phyloP scores from a whole-genome alignment of 495 filamentous ascomycete species.

The Xylaria sp. region DNA sequence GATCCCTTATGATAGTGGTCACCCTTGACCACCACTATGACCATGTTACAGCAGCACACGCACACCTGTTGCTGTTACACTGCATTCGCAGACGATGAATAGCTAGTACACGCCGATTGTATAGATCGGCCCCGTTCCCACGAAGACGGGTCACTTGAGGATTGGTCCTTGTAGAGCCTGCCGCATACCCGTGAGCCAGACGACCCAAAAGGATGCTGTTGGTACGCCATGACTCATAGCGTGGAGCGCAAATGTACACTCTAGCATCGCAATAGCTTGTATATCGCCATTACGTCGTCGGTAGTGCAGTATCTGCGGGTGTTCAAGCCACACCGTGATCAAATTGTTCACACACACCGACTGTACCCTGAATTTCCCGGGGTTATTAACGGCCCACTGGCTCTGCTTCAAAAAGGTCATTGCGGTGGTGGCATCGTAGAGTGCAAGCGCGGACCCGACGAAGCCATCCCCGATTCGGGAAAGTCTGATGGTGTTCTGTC shows the following conservation, averaged over 20 bases:
- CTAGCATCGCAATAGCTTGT: background rate
- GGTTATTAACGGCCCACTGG: background rate
- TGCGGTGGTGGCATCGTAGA: background rate
- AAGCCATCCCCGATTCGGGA: background rate
- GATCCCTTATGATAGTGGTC: background rate
- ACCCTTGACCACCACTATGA: background rate
- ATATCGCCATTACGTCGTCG: background rate
- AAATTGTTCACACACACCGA: background rate
- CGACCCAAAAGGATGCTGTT: background rate
- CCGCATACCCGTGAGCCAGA: slow-evolving; percentile 4
- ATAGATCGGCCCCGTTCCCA: background rate
- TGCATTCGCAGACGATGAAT: background rate
- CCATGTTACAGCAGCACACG: no score
- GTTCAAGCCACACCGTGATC: background rate
- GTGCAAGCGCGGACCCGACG: background rate
- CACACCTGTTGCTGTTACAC: background rate
- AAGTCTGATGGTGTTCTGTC: background rate
- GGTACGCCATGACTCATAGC: background rate
- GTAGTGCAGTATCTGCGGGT: background rate
- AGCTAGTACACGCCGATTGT: background rate
- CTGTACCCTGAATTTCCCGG: background rate
- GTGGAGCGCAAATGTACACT: background rate
- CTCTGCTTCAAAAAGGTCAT: background rate
- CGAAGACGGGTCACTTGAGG: background rate
- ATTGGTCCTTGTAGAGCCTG: background rate